Evolutionary conservation across 75 land plant genomes (phyloP).

Genomic region (Chamaecyparis obtusa): DNA sequence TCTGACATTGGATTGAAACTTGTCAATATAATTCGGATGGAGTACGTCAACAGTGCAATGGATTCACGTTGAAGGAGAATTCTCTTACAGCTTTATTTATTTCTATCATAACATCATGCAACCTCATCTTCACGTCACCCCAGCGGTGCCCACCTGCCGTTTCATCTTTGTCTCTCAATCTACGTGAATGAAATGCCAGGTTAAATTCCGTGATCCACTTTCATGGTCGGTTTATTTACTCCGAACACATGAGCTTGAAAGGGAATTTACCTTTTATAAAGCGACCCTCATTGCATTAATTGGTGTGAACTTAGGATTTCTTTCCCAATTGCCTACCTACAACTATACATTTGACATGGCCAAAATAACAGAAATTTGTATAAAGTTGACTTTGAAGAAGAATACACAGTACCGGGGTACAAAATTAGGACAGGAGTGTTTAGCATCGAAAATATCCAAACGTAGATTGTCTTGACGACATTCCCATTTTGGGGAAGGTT

Average conservation of each 20-base stretch:
- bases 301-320: too few relatives aligned
- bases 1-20: not conserved
- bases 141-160: constrained; percentile 3
- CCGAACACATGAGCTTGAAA: not conserved
- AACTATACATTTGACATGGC: too few relatives aligned
- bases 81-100: not conserved
- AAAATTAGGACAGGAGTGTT: too few relatives aligned
- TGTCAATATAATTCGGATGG: not conserved
- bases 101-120: not conserved
- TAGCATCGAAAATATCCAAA: too few relatives aligned
- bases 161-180: not conserved
- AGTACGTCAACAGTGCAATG: not conserved
- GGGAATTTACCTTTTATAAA: not conserved
- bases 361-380: too few relatives aligned
- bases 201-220: not conserved
- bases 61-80: not conserved
- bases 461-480: too few relatives aligned
- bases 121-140: not conserved
- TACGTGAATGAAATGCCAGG: not conserved
- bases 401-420: too few relatives aligned
- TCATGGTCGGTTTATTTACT: not conserved
- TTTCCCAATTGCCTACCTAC: too few relatives aligned
- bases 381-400: too few relatives aligned
- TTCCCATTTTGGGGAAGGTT: too few relatives aligned
- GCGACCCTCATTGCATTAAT: too few relatives aligned